Conservation (phyloP, 768 basidiomycete genomes). For the Gymnopilus dilepis region DNA sequence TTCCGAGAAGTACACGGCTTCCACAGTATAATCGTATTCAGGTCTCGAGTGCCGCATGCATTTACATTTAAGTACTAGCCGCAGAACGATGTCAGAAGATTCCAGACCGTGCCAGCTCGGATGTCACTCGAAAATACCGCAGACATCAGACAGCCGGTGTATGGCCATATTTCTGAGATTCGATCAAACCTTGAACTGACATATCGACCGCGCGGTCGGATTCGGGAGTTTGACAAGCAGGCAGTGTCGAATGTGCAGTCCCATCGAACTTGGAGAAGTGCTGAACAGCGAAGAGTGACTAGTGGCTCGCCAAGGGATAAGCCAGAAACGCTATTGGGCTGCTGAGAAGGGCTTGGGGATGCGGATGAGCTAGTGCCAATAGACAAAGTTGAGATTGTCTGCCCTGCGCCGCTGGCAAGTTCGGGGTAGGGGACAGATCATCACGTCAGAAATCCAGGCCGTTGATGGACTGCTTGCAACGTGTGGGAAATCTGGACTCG, state of each 20-base stretch:
- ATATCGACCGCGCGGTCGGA: not conserved
- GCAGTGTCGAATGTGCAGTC: no score
- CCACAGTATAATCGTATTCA: not conserved
- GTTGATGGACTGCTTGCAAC: not conserved
- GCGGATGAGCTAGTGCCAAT: no score
- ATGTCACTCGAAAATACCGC: not conserved
- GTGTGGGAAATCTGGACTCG: not conserved
- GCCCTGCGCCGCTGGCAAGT: not conserved
- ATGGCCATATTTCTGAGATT: not conserved
- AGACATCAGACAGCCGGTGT: not conserved
- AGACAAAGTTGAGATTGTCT: no score
- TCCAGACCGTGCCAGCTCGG: not conserved
- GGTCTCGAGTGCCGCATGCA: not conserved
- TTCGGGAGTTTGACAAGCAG: no score
- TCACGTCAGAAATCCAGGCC: not conserved
- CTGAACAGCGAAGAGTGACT: no score
- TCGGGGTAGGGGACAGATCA: not conserved
- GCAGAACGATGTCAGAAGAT: not conserved
- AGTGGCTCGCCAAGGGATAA: no score
- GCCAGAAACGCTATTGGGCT: no score
- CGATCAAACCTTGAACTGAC: slow-evolving; percentile 1
- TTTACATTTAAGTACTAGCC: not conserved
- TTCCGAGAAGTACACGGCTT: no score
- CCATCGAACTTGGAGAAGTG: no score
- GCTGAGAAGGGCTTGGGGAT: no score